Base-by-base conservation (phyloP, 441 rosid species). In the Erodium texanum region DNA sequence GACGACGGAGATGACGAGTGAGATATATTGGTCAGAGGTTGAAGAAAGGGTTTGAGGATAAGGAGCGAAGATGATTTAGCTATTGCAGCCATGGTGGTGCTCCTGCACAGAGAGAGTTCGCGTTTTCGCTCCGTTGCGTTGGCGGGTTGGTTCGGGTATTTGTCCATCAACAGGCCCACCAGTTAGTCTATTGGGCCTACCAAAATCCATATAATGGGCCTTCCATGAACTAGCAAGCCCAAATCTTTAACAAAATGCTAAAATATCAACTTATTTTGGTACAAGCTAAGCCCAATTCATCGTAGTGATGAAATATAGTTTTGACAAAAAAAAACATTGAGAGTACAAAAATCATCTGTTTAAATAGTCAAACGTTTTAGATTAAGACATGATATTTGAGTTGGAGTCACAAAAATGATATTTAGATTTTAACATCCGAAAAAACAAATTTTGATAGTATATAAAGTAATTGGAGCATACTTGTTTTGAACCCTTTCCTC, bases 1-100 rank as follows among this genome's bases (percentile, higher is more conserved):
- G 59, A 52, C 7, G 59, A 52, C 16, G 48, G 0, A 71, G 27
- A 19, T 23, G 18, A 34, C 76, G 56, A 10, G 73, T 65, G 34
- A 36, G 23, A 62, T 80, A 68, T 38, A 71, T 71, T 52, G 59
- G 9, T 45, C 67, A 27, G 58, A 38, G 18, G 68, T 68, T 12
- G 77, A 69, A 24, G 45, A 20, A 76, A 58, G 0, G 85, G 93
- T 22, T 80, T 84, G n/a, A 76, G 64, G 32, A 71, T 16, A 32
- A 66, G 78, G 24, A 74, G 73, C 8, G 84, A 76, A 15, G 74
- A 72, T 15, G 75, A 68, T 50, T 52, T 52, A 16, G 59, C 59
- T 52, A 75, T 56, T 38, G 77, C 74, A 45, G 77, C 73, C 87
- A 82, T 83, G 6, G 67, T 2, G 59, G 5, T 52, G 59, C 10